A percentile compares a stretch with the other conserved stretches of the same genome.
Evolutionary conservation across 768 basidiomycete species (phyloP).

Genomic region (Russula compacta): DNA sequence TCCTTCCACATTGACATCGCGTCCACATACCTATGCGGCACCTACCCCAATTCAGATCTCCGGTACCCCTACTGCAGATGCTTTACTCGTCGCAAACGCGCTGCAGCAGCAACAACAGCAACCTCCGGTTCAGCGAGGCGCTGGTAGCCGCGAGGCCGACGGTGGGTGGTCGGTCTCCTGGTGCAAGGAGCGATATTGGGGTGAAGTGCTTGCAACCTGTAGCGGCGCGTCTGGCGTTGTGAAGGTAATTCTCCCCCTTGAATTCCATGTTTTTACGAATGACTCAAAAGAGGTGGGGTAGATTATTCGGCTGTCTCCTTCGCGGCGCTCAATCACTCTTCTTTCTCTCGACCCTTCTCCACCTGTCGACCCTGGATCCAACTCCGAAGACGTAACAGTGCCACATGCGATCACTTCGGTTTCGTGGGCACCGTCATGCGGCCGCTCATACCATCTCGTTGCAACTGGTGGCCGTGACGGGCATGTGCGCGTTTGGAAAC

Average conservation of each 20-base stretch:
- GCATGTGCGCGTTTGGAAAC: constrained; percentile 81
- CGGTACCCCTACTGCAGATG: constrained; percentile 39
- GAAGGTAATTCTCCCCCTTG: constrained; percentile 42
- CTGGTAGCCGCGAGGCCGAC: constrained; percentile 69
- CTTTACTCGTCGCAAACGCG: constrained; percentile 55
- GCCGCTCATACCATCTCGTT: constrained; percentile 87
- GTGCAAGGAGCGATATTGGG: constrained; percentile 97
- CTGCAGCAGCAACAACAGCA: constrained; percentile 40
- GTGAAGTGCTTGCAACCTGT: constrained; percentile 74
- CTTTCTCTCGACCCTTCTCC: constrained; percentile 51
- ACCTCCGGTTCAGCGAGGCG: constrained; percentile 30
- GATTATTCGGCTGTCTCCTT: constrained; percentile 68
- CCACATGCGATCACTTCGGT: constrained; percentile 70
- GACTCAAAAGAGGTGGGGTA: constrained; percentile 24
- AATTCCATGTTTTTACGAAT: background rate
- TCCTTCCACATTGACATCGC: constrained; percentile 35
- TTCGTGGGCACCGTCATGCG: constrained; percentile 91
- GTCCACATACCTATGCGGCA: constrained; percentile 49
- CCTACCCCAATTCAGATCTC: constrained; percentile 64
- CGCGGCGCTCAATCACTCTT: constrained; percentile 55
- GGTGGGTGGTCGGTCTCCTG: constrained; percentile 92
- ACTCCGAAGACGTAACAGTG: constrained; percentile 29
- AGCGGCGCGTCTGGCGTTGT: constrained; percentile 64
- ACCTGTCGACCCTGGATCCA: constrained; percentile 24
- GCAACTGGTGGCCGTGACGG: constrained; percentile 88